Percentiles rank a stretch among this genome's conserved stretches.
Evolutionary conservation across 192 early-diverging fungal genomes (phyloP).

Genomic region (Phycomyces nitens): DNA sequence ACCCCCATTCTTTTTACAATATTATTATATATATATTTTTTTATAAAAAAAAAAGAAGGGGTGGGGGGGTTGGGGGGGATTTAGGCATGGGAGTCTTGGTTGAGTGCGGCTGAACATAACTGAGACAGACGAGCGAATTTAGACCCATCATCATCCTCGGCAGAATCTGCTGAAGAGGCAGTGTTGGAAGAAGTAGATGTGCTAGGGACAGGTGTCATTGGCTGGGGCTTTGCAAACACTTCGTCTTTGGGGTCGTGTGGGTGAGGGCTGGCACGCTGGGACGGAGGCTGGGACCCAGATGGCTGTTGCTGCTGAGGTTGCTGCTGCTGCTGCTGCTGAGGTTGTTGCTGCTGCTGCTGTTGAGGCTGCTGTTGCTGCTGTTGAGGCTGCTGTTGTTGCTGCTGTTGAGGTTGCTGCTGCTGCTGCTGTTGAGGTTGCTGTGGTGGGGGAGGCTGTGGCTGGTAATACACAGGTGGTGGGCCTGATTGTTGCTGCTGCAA

Average conservation of each 20-base stretch:
- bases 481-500: background rate
- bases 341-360: background rate
- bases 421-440: background rate
- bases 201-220: slow-evolving; percentile 34
- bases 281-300: background rate
- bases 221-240: slow-evolving; percentile 8
- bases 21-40: too few species aligned
- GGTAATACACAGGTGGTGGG: background rate
- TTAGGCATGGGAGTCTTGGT: background rate
- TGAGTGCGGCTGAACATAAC: slow-evolving; percentile 21
- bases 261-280: background rate
- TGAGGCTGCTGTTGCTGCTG: background rate
- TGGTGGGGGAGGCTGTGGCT: background rate
- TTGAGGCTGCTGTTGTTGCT: background rate
- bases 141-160: slow-evolving; percentile 17
- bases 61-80: too few species aligned
- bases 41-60: too few species aligned
- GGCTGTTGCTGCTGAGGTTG: background rate
- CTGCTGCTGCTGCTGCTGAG: background rate
- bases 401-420: background rate
- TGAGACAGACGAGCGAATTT: slow-evolving; percentile 20
- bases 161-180: slow-evolving; percentile 25
- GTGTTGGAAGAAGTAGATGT: slow-evolving; percentile 19
- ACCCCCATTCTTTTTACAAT: too few species aligned
- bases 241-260: background rate